Evolutionary conservation across 305 asterid genomes (phyloP).

Genomic region (Salvia sclarea): DNA sequence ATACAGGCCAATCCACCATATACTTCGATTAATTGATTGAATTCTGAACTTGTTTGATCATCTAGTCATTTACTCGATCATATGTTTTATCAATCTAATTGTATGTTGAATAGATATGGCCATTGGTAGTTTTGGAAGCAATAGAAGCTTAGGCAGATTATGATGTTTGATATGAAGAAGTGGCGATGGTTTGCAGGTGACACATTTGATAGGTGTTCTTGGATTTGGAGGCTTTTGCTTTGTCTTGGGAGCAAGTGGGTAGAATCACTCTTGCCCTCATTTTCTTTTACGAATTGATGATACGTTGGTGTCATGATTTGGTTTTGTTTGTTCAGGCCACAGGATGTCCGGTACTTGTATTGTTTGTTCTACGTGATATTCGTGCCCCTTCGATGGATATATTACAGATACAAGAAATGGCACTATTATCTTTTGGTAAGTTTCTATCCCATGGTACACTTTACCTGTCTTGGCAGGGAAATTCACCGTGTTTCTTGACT

Average conservation of each 20-base stretch:
- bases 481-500: not conserved
- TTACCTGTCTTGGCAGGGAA: not conserved
- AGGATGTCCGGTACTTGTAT: constrained; percentile 76
- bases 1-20: not conserved
- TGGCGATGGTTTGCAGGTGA: constrained; percentile 55
- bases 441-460: not conserved
- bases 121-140: not conserved
- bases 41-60: not conserved
- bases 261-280: not conserved
- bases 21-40: no score
- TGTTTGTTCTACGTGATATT: constrained; percentile 78
- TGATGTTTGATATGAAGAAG: not conserved
- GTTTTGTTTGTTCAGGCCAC: constrained; percentile 68
- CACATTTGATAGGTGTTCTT: constrained; percentile 86
- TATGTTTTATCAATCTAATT: not conserved
- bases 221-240: constrained; percentile 94
- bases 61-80: not conserved
- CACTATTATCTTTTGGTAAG: constrained; percentile 92
- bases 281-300: constrained; percentile 5
- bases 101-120: not conserved
- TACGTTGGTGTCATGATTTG: constrained; percentile 21
- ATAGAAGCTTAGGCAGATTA: not conserved
- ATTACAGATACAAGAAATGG: constrained; percentile 94
- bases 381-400: constrained; percentile 94
- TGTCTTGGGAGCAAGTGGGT: constrained; percentile 92